phyloP scores from a whole-genome alignment of 2,329 filamentous ascomycete genomes.

The Curvularia sp. region DNA sequence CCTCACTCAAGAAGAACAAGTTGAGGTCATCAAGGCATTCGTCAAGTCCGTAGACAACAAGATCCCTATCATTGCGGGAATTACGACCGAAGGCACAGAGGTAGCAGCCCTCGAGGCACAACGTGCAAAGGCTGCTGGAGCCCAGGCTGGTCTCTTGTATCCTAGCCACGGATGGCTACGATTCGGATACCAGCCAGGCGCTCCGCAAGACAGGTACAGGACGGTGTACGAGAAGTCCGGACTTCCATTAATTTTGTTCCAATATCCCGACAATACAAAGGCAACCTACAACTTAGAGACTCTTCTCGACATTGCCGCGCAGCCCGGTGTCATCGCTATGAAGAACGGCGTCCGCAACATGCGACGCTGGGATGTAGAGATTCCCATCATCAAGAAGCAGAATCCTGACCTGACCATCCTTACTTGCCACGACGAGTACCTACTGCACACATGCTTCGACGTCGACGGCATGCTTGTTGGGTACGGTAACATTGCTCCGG shows the following conservation, averaged over 20 bases:
- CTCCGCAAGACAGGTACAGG: conserved; percentile 61
- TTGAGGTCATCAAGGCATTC: conserved; percentile 60
- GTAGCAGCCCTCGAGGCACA: conserved; percentile 61
- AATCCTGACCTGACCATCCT: conserved; percentile 60
- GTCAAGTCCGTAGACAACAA: conserved; percentile 60
- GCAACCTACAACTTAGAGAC: conserved; percentile 61
- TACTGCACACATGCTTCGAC: conserved; percentile 61
- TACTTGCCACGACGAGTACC: conserved; percentile 62
- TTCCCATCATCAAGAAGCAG: conserved; percentile 59
- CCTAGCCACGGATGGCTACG: conserved; percentile 63
- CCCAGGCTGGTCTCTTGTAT: conserved; percentile 60
- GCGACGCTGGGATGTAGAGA: conserved; percentile 64
- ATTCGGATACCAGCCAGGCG: conserved; percentile 62
- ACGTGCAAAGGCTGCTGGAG: conserved; percentile 60
- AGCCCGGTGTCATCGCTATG: conserved; percentile 62
- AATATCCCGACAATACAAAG: conserved; percentile 63
- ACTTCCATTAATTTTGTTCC: conserved; percentile 61
- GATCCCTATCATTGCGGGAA: conserved; percentile 61
- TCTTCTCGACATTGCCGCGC: conserved; percentile 61
- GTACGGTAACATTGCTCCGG: conserved; percentile 61
- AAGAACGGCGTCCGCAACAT: conserved; percentile 65
- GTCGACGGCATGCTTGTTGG: conserved; percentile 63
- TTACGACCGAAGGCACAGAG: conserved; percentile 61
- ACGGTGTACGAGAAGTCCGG: conserved; percentile 59
- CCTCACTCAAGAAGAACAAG: conserved; percentile 59